Conservation (phyloP, 2,329 filamentous ascomycete genomes). For the Aspergillus jensenii region DNA sequence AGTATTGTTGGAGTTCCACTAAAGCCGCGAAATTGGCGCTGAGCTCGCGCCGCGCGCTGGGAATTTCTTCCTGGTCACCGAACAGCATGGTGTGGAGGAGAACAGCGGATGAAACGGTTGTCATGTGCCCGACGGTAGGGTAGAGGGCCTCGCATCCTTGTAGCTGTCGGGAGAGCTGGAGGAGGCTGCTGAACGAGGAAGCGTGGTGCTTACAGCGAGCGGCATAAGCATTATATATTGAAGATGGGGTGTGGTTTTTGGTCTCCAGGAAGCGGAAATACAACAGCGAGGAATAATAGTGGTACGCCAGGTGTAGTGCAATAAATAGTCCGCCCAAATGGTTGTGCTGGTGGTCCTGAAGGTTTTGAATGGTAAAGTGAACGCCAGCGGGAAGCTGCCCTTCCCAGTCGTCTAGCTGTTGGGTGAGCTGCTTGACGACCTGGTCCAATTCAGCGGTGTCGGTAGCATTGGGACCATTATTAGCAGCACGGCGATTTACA, state of each 20-base stretch:
- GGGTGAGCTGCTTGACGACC: not conserved
- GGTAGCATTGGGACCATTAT: not conserved
- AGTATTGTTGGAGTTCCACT: not conserved
- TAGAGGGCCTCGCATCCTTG: constrained; percentile 31
- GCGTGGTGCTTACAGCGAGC: constrained; percentile 8
- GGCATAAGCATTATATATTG: not conserved
- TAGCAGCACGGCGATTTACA: constrained; percentile 28
- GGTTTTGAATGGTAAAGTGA: not conserved
- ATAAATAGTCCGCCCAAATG: constrained; percentile 36
- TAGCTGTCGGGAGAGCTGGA: constrained; percentile 18
- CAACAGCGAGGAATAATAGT: constrained; percentile 41
- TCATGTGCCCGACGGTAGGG: constrained; percentile 36
- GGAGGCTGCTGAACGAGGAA: not conserved
- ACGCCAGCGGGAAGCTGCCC: not conserved
- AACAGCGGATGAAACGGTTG: constrained; percentile 36
- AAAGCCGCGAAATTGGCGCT: constrained; percentile 2
- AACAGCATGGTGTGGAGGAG: constrained; percentile 35
- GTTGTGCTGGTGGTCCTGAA: constrained; percentile 17
- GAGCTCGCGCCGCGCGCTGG: not conserved
- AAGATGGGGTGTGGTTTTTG: not conserved
- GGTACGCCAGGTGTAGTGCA: constrained; percentile 37
- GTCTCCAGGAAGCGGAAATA: constrained; percentile 40
- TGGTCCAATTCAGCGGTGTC: not conserved
- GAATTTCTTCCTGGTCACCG: constrained; percentile 20
- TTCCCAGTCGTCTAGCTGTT: not conserved